These are phyloP conservation scores for Cunninghamia lanceolata DNA, from an alignment of 75 land plant genomes.

Conservation along the genomic window DNA sequence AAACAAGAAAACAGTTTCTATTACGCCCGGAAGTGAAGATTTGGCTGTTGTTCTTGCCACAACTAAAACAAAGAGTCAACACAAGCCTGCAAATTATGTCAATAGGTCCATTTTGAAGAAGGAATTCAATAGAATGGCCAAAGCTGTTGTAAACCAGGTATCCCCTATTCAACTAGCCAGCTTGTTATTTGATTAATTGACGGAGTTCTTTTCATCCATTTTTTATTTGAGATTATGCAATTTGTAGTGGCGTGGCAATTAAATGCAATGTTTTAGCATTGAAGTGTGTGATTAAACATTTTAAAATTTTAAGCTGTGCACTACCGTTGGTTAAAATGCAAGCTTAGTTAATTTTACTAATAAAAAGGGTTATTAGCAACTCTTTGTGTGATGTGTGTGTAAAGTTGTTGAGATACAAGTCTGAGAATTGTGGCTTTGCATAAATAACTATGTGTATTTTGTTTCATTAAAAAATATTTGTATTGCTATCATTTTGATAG, in stretches of 20 bases:
- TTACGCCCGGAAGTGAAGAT: constrained; percentile 59
- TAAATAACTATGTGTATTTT: not conserved
- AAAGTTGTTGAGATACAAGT: not conserved
- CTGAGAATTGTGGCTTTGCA: not conserved
- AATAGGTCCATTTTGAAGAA: constrained; percentile 76
- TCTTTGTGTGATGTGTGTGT: not conserved
- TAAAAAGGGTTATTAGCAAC: no score
- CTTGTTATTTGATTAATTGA: not conserved
- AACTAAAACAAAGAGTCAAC: constrained; percentile 82
- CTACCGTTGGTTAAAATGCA: not conserved
- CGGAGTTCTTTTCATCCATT: not conserved
- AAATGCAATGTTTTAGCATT: not conserved
- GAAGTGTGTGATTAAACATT: not conserved
- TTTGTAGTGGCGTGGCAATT: not conserved
- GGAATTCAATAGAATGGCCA: constrained; percentile 75
- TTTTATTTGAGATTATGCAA: not conserved
- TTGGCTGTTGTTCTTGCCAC: constrained; percentile 66
- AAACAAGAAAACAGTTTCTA: constrained; percentile 87
- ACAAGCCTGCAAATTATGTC: constrained; percentile 55
- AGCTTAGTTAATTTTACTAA: not conserved
- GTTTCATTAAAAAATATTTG: not conserved
- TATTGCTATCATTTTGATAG: not conserved
- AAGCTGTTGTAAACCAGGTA: constrained; percentile 82
- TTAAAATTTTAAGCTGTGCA: no score
- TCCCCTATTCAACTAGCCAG: not conserved